Evolutionary conservation across 2,329 filamentous ascomycete genomes (phyloP), one percentile per base, ranked within the genome.

Genomic region (Phaeoacremonium minimum): DNA sequence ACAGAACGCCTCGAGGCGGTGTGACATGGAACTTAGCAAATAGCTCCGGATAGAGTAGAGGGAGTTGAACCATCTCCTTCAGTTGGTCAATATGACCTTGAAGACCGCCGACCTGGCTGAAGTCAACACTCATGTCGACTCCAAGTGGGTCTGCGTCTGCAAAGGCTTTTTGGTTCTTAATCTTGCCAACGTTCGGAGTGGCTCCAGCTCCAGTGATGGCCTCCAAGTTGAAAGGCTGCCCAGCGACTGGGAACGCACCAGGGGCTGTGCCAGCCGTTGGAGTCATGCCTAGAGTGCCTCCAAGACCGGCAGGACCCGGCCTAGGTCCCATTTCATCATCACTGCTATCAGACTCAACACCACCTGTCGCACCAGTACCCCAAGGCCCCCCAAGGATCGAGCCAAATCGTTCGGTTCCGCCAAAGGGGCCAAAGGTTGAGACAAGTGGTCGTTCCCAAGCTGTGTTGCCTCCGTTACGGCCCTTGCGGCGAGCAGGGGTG

Each of bases 11-110:
- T 36, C 94, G 80, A 11, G 93, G 93, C 9, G 93, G 93, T 2
- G 90, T 95, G 41, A 97, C 88, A 47, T 95, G 84, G 60, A 97
- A 95, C 44, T 82, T 83, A 45, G 83, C 74, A 60, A 97, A 98
- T 29, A 97, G 80, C 59, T 98, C 93, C 0, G 93, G 93, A 53
- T 98, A 98, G 6, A 97, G 75, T 15, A 98, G 68, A 3, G 93
- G 93, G 42, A 98, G 74, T 47, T 91, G 86, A 14, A 98, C 91
- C 93, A 98, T 98, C 64, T 98, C 93, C 62, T 98, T 97, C 44
- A 98, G 73, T 60, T 96, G 88, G 56, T 96, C 89, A 55, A 98
- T 96, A 56, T 97, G 91, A 22, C 87, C 84, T 56, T 95, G 83
- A 30, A 98, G 67, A 28, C 93, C 93, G 53, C 93, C 93, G 38